Percentiles rank a stretch among this genome's conserved stretches.
Evolutionary conservation across 352 stramenopile genomes (phyloP).

Genomic region (Globisporangium nunn): DNA sequence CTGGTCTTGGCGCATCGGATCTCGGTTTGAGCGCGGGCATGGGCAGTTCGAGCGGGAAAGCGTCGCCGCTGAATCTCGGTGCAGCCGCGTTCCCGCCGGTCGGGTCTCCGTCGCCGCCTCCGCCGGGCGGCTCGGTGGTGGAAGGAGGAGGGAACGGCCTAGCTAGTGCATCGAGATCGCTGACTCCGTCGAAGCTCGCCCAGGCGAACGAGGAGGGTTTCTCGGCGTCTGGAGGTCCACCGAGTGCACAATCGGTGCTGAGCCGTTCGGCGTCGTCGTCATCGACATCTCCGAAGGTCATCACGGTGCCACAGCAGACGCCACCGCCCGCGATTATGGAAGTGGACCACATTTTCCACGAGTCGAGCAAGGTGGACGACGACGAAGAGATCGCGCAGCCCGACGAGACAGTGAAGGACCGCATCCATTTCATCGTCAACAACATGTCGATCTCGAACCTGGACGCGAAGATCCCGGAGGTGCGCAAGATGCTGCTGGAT

Average conservation of each 20-base stretch:
- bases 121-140: constrained; percentile 1
- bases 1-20: neutral
- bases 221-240: constrained; percentile 2
- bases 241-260: constrained; percentile 27
- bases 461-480: constrained; percentile 94
- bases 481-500: constrained; percentile 91
- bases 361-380: constrained; percentile 55
- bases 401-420: constrained; percentile 39
- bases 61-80: constrained; percentile 13
- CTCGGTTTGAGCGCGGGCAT: constrained; percentile 4
- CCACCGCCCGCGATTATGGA: constrained; percentile 47
- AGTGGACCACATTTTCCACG: constrained; percentile 83
- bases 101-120: constrained; percentile 13
- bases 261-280: constrained; percentile 30
- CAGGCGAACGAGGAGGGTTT: constrained; percentile 13
- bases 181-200: constrained; percentile 14
- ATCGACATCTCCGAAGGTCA: constrained; percentile 31
- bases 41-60: constrained; percentile 11
- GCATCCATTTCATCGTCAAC: constrained; percentile 94
- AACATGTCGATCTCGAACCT: constrained; percentile 3
- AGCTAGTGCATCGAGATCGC: constrained; percentile 2
- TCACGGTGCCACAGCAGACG: constrained; percentile 30
- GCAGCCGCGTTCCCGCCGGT: constrained; percentile 19
- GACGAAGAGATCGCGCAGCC: constrained; percentile 58
- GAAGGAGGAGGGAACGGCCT: constrained; percentile 4